Evolutionary conservation across 1,284 basidiomycete genomes (phyloP), one percentile per base, ranked within the genome.

Genomic region (Schizophyllum commune): DNA sequence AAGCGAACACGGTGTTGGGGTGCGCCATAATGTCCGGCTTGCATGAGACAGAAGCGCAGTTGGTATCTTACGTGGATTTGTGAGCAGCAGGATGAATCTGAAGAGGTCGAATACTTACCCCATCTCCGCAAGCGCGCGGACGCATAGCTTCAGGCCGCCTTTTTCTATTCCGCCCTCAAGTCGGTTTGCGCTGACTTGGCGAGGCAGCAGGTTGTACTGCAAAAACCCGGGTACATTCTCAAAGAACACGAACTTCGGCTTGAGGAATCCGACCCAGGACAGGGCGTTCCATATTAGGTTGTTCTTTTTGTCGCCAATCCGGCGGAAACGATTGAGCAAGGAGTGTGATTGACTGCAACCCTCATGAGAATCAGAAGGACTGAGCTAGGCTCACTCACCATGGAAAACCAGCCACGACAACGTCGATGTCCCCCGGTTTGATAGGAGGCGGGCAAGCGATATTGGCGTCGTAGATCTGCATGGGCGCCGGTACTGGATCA

Each of bases 221-320:
- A 88, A 66, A 20, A 91, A 71, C 0, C 88, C 88, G 20, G 70
- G 67, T 2, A 90, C 88, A 69, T 90, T 90, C 69, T 91, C 88
- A 22, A 91, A 9, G 27, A 55, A 20, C 9, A 20, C 19, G 19
- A 21, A 55, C 27, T 21, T 11, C 19, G 53, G 53, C 53, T 55
- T 55, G 53, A 55, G 19, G 27, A 55, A 55, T 15, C 27, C 53
- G 9, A 55, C 27, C 53, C 53, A 55, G 53, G 53, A 55, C 2
- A 55, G 27, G 11, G 53, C 27, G 9, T 55, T 55, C 53, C 19
- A 27, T 2, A 55, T 21, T 3, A 55, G 53, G 19, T 55, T 55
- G 19, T 27, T 27, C 27, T 55, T 55, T 6, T 21, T 21, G 27
- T 55, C 53, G 27, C 27, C 27, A 11, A 27, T 19, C 9, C 27